Evolutionary conservation across 2,329 filamentous ascomycete species (phyloP), one percentile per base, ranked within the genome.

Genomic region (Verticillium alfalfae): DNA sequence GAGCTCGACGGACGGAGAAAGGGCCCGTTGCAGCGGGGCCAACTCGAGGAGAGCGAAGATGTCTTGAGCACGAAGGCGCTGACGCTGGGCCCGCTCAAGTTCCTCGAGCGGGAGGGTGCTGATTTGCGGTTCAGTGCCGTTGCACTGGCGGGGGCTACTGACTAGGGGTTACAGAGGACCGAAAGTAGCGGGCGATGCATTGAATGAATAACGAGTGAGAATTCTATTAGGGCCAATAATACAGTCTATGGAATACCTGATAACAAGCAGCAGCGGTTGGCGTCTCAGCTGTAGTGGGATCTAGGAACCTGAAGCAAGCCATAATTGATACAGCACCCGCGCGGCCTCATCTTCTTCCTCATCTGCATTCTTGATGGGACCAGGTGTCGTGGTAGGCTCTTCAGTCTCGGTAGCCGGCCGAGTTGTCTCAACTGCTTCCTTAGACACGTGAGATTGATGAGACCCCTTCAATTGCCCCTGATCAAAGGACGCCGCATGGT

Each of bases 31-130:
- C 71, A 76, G 49, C 73, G 84, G 31, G 89, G 88, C 0, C 70
- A 76, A 54, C 72, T 93, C 59, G 79, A 69, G 0, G 75, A 76
- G 1, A 80, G 81, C 41, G 90, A 93, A 73, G 90, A 94, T 74
- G 86, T 92, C 60, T 73, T 93, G 68, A 92, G 91, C 72, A 82
- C 89, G 61, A 88, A 85, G 73, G 93, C 91, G 9, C 76, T 97
- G 69, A 81, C 87, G 37, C 74, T 92, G 69, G 93, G 93, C 1
- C 79, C 80, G 52, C 69, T 84, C 49, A 82, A 80, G 73, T 87
- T 87, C 66, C 68, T 87, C 59, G 81, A 83, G 73, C 74, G 82
- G 18, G 83, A 81, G 63, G 82, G 81, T 3, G 82, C 70, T 8
- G 84, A 87, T 67, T 71, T 86, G 75, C 76, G 84, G 62, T 87